Percentiles rank a stretch among this genome's conserved stretches.
These are phyloP conservation scores for Krasilnikovozyma curviuscula DNA, from an alignment of 768 basidiomycete species.

Conservation along the genomic window DNA sequence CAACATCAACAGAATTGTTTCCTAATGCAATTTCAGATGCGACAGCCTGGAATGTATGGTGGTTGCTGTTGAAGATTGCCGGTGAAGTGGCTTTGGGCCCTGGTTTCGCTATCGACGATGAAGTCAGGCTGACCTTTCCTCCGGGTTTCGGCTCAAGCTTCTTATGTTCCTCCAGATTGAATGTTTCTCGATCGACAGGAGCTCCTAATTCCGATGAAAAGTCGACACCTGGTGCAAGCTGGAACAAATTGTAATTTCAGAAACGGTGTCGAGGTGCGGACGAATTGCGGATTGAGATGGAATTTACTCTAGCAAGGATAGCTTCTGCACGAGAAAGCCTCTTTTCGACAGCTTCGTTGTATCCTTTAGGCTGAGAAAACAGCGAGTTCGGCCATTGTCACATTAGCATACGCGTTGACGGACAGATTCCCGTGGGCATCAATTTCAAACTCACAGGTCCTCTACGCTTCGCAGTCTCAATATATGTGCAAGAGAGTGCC, in stretches of 20 bases:
- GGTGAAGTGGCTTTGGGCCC: too few species aligned
- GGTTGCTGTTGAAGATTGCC: too few species aligned
- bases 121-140: too few species aligned
- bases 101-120: too few species aligned
- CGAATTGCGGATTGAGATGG: not conserved
- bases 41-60: too few species aligned
- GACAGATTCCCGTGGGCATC: not conserved
- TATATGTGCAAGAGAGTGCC: too few species aligned
- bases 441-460: slow-evolving; percentile 1
- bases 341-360: slow-evolving; percentile 24
- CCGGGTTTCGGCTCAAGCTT: slow-evolving; percentile 20
- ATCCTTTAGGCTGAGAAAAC: slow-evolving; percentile 4
- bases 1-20: too few species aligned
- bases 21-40: too few species aligned
- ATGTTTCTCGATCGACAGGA: slow-evolving; percentile 20
- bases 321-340: slow-evolving; percentile 22
- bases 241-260: slow-evolving; percentile 12
- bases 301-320: slow-evolving; percentile 17
- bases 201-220: slow-evolving; percentile 23
- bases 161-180: slow-evolving; percentile 21
- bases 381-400: not conserved
- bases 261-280: slow-evolving; percentile 10
- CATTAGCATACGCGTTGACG: too few species aligned
- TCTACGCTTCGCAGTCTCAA: too few species aligned
- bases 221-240: slow-evolving; percentile 23